Conservation (phyloP, 305 asterid genomes). For the Stenogyne calaminthoides region DNA sequence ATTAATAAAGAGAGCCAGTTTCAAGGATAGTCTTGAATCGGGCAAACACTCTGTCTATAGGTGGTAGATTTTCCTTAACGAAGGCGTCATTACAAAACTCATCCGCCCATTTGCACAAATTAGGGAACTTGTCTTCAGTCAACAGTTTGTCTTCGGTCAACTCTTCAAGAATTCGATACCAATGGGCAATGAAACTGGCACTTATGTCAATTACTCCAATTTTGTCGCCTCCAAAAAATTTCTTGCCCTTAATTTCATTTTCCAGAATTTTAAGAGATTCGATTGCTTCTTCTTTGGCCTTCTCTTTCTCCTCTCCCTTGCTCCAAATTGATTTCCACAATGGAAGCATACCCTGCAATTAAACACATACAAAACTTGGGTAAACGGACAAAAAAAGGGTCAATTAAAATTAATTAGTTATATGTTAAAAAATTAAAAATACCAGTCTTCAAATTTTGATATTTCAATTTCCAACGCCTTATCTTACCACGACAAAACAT, state of each 20-base stretch:
- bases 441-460: too few species aligned
- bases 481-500: too few species aligned
- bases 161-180: constrained; percentile 28
- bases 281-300: constrained; percentile 28
- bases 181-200: constrained; percentile 25
- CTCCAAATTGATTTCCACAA: constrained; percentile 19
- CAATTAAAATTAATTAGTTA: too few species aligned
- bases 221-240: constrained; percentile 38
- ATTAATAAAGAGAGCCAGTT: too few species aligned
- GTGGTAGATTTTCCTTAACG: too few species aligned
- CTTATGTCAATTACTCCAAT: constrained; percentile 37
- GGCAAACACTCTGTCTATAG: too few species aligned
- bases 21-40: too few species aligned
- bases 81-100: constrained; percentile 4
- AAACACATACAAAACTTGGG: too few species aligned
- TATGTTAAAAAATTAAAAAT: too few species aligned
- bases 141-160: constrained; percentile 17
- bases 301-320: constrained; percentile 31
- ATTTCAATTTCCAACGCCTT: too few species aligned
- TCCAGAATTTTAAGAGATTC: constrained; percentile 30
- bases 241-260: constrained; percentile 35
- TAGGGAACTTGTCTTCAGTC: constrained; percentile 36
- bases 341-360: neutral
- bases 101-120: constrained; percentile 35
- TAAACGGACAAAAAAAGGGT: too few species aligned